Percentiles rank a stretch among this genome's conserved stretches.
These are phyloP conservation scores for Carallia brachiata DNA, from an alignment of 345 rosid species.

Conservation along the genomic window DNA sequence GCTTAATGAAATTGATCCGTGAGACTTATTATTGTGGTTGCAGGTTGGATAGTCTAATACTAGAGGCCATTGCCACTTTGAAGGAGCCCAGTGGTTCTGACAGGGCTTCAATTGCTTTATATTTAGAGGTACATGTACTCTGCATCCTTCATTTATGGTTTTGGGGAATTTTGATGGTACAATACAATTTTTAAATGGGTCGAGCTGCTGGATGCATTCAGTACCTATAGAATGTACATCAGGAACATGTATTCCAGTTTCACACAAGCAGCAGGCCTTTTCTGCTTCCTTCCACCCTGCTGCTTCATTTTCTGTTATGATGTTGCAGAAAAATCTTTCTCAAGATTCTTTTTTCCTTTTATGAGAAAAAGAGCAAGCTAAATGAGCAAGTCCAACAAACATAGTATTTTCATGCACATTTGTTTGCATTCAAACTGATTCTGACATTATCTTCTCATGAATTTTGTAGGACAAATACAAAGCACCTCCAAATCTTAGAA, in stretches of 20 bases:
- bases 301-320: too few relatives aligned
- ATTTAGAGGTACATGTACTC: conserved; percentile 60
- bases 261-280: too few relatives aligned
- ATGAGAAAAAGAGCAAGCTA: too few relatives aligned
- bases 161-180: not conserved
- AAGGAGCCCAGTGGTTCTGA: conserved; percentile 84
- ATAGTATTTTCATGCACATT: not conserved
- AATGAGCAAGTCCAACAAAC: not conserved
- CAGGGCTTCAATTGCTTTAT: conserved; percentile 66
- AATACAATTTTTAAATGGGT: not conserved
- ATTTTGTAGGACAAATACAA: conserved; percentile 65
- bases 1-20: conserved; percentile 1
- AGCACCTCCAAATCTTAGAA: conserved; percentile 73
- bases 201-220: not conserved
- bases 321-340: too few relatives aligned
- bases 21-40: conserved; percentile 16
- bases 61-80: conserved; percentile 78
- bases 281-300: too few relatives aligned
- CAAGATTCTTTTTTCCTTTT: too few relatives aligned
- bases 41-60: conserved; percentile 76
- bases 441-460: conserved; percentile 17
- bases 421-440: conserved; percentile 15
- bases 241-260: too few relatives aligned
- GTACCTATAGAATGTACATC: too few relatives aligned
- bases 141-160: not conserved